Evolutionary conservation across 257 asterid genomes (phyloP).

Genomic region (Rubia yunnanensis): DNA sequence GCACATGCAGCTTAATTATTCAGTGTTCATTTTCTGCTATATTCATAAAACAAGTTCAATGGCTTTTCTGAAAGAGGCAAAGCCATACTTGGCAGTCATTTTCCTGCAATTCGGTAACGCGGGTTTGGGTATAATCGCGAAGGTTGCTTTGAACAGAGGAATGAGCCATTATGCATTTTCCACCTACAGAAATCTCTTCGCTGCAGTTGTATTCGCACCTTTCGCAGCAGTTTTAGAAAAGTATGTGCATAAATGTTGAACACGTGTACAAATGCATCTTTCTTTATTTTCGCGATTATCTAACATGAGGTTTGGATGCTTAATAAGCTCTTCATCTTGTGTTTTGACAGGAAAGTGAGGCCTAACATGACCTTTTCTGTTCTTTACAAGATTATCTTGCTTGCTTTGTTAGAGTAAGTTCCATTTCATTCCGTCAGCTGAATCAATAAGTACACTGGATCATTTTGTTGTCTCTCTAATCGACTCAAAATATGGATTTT

Average conservation of each 20-base stretch:
- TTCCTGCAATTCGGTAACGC: constrained; percentile 40
- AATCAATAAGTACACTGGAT: too few species aligned
- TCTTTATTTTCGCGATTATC: neutral
- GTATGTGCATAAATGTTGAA: neutral
- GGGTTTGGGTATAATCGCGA: constrained; percentile 41
- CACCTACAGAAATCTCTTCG: constrained; percentile 48
- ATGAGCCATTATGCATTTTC: constrained; percentile 47
- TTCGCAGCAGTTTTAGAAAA: constrained; percentile 50
- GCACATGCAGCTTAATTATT: neutral
- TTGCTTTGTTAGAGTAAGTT: constrained; percentile 55
- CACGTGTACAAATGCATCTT: too few species aligned
- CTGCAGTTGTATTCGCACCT: constrained; percentile 40
- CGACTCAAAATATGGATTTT: neutral
- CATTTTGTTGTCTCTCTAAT: neutral
- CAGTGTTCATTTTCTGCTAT: neutral
- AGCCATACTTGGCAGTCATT: constrained; percentile 41
- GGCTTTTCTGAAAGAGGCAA: constrained; percentile 20
- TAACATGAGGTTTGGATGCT: neutral
- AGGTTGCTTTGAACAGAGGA: constrained; percentile 49
- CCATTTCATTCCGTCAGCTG: too few species aligned
- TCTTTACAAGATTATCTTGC: constrained; percentile 45
- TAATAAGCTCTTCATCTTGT: neutral
- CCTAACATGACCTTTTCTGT: constrained; percentile 59
- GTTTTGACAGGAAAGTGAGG: constrained; percentile 62
- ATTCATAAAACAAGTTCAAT: neutral